Evolutionary conservation across 1,284 basidiomycete genomes (phyloP).

Genomic region (Rhizoctonia solani): DNA sequence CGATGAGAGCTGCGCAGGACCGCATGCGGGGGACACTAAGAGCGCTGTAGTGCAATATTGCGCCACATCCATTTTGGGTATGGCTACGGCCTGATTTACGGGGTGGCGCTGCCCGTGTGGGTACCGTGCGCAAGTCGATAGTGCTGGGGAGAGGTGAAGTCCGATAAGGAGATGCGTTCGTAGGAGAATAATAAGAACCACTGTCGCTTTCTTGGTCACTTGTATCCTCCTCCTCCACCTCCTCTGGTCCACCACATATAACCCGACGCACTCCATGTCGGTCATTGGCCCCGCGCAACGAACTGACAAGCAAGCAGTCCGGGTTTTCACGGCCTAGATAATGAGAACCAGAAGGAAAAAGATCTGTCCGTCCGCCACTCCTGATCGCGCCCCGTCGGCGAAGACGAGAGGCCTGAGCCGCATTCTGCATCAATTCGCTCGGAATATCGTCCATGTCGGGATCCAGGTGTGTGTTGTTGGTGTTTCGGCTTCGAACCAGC

Average conservation of each 20-base stretch:
- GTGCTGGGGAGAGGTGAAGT: background rate
- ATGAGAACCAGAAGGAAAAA: background rate
- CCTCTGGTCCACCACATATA: constrained; percentile 22
- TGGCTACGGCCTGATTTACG: background rate
- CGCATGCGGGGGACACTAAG: constrained; percentile 19
- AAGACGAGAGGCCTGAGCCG: constrained; percentile 22
- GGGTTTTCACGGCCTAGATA: constrained; percentile 11
- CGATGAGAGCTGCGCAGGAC: constrained; percentile 23
- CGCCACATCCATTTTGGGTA: constrained; percentile 18
- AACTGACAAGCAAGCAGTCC: constrained; percentile 7
- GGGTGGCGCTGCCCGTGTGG: background rate
- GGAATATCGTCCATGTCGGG: constrained; percentile 22
- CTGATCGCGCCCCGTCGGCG: constrained; percentile 27
- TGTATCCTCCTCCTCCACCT: no score
- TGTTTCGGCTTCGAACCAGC: constrained; percentile 9
- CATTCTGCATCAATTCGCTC: constrained; percentile 23
- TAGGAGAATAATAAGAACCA: background rate
- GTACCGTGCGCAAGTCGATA: constrained; percentile 8
- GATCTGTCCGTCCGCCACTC: constrained; percentile 18
- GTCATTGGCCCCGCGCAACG: constrained; percentile 18
- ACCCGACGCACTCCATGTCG: constrained; percentile 19
- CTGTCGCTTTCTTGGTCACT: constrained; percentile 12
- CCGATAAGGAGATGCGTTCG: background rate
- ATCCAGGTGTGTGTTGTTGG: constrained; percentile 1
- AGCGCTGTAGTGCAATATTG: constrained; percentile 6